Evolutionary conservation across 2,329 filamentous ascomycete species (phyloP), one percentile per base, ranked within the genome.

Genomic region (Mollisiaceae sp.): DNA sequence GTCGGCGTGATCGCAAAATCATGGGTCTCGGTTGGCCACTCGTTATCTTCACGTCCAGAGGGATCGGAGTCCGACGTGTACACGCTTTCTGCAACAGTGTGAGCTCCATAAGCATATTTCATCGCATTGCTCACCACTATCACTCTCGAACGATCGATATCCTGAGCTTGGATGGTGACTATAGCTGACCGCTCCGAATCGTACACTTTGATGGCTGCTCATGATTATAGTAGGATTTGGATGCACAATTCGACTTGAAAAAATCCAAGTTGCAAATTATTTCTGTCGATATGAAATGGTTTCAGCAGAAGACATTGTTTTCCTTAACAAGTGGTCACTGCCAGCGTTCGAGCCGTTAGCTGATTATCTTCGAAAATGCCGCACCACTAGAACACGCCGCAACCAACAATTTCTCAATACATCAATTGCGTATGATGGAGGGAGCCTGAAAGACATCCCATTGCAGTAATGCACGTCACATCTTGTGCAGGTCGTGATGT

Each of bases 21-120:
- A n/a, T 54, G 50, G 15, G 15, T 27, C 32, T 18, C 50, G 5
- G 50, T 32, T 18, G 50, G 24, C 15, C 14, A 54, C 14, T 15
- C 22, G 9, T 32, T 12, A 35, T 54, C 50, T 54, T 54, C 50
- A 12, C 50, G 11, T 4, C 24, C 50, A 8, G 50, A 54, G 6
- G 22, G 50, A 8, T 54, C 50, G 8, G 50, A 54, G 14, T 54
- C 50, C 24, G 50, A 54, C 24, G 50, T 54, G 22, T 32, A 54
- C 4, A 54, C 27, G n/a, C 50, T 54, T 14, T 24, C 50, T 54
- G 15, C 1, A 6, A 24, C 18, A 8, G 22, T 4, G 32, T 54
- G 18, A 54, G 50, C 50, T 18, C 18, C 6, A 18, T 18, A 3
- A 1, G 4, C 32, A 3, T 8, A 54, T 32, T 11, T 12, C 5